Evolutionary conservation across 345 rosid genomes (phyloP).

Genomic region (Bretschneidera sinensis): DNA sequence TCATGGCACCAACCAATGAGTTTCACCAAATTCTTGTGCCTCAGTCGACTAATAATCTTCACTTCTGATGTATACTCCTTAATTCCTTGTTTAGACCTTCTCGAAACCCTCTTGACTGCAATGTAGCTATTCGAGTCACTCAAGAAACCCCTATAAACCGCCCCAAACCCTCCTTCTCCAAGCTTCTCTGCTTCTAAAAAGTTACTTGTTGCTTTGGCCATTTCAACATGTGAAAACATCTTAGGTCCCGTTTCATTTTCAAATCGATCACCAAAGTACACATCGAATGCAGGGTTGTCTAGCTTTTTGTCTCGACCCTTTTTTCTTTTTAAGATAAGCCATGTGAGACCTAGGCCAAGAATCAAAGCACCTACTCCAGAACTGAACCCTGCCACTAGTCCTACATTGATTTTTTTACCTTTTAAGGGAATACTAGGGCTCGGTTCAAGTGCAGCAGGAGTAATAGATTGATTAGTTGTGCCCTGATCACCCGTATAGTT

Average conservation of each 20-base stretch:
- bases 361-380: no score
- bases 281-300: no score
- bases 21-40: constrained; percentile 38
- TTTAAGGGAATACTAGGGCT: no score
- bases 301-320: no score
- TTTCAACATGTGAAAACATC: constrained; percentile 27
- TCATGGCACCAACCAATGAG: constrained; percentile 44
- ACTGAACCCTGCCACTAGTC: no score
- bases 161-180: constrained; percentile 45
- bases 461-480: no score
- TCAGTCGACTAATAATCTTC: constrained; percentile 29
- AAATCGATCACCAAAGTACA: constrained; percentile 30
- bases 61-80: constrained; percentile 34
- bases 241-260: constrained; percentile 39
- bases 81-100: constrained; percentile 32
- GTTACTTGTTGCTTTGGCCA: constrained; percentile 27
- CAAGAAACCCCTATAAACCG: constrained; percentile 31
- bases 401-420: no score
- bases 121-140: no score
- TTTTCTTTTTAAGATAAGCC: no score
- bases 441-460: no score
- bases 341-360: no score
- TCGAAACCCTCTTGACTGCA: constrained; percentile 38
- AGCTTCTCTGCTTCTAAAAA: constrained; percentile 28
- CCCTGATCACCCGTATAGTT: no score